Evolutionary conservation across 2,329 filamentous ascomycete species (phyloP), one percentile per base, ranked within the genome.

Genomic region (Fusarium foetens): DNA sequence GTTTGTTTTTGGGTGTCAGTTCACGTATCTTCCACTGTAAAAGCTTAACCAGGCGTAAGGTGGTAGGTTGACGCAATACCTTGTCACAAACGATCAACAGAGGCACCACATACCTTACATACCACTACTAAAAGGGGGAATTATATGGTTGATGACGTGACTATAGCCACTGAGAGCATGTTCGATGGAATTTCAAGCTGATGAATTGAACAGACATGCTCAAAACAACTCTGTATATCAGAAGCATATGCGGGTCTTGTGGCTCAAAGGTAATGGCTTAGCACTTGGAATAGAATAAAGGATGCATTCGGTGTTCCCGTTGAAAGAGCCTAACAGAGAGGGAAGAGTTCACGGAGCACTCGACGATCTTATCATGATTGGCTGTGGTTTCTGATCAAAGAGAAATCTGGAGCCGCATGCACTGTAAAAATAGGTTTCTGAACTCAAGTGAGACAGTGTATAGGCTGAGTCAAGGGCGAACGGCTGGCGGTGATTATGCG

Each of bases 381-480:
- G 57, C 39, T 45, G 17, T 23, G 29, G 41, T 33, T 17, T 39
- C 36, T 43, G 25, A 52, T 51, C 13, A 49, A 33, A 39, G 33
- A 43, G 21, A 63, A 52, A 33, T 52, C 64, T 51, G 58, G 49
- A 51, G 58, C 64, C 55, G 27, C 29, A 39, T 52, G 63, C 55
- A 43, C 63, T 55, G 55, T 63, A 38, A 58, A n/a, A 16, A 42
- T 33, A 41, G 25, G 19, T 23, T 43, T 36, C 27, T 59, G 36
- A 39, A 36, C 43, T 42, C 35, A 51, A 63, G 64, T 52, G 52
- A 62, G 48, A 59, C 67, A 63, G 63, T 53, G 57, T 45, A 53
- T 43, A 61, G 46, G 36, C 66, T 68, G 70, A 73, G 70, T 73
- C 70, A 70, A 70, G 69, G 60, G 52, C 48, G 41, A 58, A 53